Base-by-base conservation (phyloP, 2,329 filamentous ascomycete species). In the Fusarium fracticaudum region DNA sequence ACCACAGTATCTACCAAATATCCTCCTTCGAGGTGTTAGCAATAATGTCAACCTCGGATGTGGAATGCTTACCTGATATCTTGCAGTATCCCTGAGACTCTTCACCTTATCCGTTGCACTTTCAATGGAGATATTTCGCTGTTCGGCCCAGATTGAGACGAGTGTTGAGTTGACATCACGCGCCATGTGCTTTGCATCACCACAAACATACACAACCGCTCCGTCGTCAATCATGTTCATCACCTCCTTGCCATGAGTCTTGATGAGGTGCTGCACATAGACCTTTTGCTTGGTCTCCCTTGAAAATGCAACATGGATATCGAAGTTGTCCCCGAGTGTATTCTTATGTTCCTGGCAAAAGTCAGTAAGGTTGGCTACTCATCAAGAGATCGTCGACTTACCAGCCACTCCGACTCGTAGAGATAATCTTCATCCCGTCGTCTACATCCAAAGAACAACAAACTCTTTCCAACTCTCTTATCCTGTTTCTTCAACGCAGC, bases 401-500 rank as follows among this genome's bases (percentile, higher is more conserved):
- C 59, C 48, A 7, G 20, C 59, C 59, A 61, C 20, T 61, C 59
- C 14, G 48, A 44, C 38, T 57, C 37, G 3, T 61, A 61, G 1
- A 61, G 8, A 2, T 43, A 61, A 17, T 61, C 59, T 10, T 58
- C 37, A 37, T 31, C 20, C 0, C 20, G 38, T 44, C 38, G 48
- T 3, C 59, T 22, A 3, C 64, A 70, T 8, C 67, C 67, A 29
- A 59, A 64, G 29, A 70, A 70, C 2, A 70, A 22, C 2, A 70
- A 8, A 4, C 1, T 63, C 18, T 53, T 26, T 12, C 67, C 64
- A 17, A 70, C 47, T 8, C 24, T 22, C 22, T 37, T 48, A 2
- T 59, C 67, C 13, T 60, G 33, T 9, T 59, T 37, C 11, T 33
- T 31, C 11, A 58, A 12, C 12, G 40, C 29, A 1, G 45, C 53